phyloP scores from a whole-genome alignment of 352 stramenopile species.

The Phytophthora citricola region DNA sequence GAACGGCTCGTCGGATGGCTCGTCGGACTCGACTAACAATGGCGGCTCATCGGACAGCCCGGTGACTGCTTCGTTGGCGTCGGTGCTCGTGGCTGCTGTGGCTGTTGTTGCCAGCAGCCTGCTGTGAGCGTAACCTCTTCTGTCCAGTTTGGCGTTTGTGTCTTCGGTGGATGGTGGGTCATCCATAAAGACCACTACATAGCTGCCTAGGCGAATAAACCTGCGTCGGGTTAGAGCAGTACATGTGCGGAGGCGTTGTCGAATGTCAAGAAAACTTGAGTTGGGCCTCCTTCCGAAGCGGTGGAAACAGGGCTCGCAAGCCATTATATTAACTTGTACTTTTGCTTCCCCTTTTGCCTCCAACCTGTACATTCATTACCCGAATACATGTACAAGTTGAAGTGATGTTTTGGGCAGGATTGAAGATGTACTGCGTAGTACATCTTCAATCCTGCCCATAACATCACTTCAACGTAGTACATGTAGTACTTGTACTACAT shows the following conservation, averaged over 20 bases:
- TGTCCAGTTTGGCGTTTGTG: constrained; percentile 12
- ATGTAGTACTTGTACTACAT: no score
- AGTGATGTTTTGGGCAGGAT: no score
- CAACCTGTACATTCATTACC: no score
- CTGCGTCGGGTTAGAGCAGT: constrained; percentile 5
- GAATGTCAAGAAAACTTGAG: constrained; percentile 12
- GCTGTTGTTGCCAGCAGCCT: constrained; percentile 54
- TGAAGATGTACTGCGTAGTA: no score
- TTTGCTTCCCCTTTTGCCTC: constrained; percentile 3
- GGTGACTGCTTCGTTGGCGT: constrained; percentile 29
- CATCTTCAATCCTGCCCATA: no score
- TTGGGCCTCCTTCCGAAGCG: background rate
- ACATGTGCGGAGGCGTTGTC: background rate
- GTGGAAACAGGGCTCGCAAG: background rate
- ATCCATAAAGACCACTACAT: constrained; percentile 6
- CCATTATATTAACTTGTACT: constrained; percentile 14
- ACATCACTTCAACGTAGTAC: no score
- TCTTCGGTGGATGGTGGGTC: background rate
- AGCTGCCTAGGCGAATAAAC: constrained; percentile 6
- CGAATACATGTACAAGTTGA: no score
- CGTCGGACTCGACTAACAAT: constrained; percentile 2
- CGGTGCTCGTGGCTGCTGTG: constrained; percentile 41
- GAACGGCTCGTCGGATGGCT: constrained; percentile 14
- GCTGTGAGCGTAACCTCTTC: constrained; percentile 37
- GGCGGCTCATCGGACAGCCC: constrained; percentile 25